Percentiles rank a stretch among this genome's conserved stretches.
These are phyloP conservation scores for Lonicera japonica DNA, from an alignment of 129 eudicot species.

Conservation along the genomic window DNA sequence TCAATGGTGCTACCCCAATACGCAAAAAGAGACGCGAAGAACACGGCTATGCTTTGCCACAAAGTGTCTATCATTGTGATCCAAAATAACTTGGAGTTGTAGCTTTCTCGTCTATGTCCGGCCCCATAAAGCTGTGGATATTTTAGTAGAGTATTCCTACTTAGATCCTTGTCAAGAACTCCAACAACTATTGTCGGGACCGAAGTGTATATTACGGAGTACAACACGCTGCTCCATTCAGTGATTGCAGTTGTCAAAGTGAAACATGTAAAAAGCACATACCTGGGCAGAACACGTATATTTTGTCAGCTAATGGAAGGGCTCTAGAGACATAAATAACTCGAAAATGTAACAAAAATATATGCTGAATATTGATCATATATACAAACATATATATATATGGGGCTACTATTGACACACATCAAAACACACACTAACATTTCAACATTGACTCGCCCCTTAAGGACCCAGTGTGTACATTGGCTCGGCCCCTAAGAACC, in stretches of 20 bases:
- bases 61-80: slow-evolving; percentile 68
- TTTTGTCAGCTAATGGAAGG: slow-evolving; percentile 6
- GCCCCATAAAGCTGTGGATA: slow-evolving; percentile 85
- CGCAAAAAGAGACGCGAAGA: slow-evolving; percentile 60
- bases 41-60: slow-evolving; percentile 89
- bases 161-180: slow-evolving; percentile 83
- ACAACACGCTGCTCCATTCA: slow-evolving; percentile 94
- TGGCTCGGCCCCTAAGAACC: too few relatives aligned
- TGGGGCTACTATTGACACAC: too few relatives aligned
- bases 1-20: slow-evolving; percentile 71
- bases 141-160: slow-evolving; percentile 56
- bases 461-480: too few relatives aligned
- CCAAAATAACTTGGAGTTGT: slow-evolving; percentile 72
- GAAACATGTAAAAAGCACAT: slow-evolving; percentile 62
- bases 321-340: too few relatives aligned
- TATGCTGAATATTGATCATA: neutral
- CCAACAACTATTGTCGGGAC: slow-evolving; percentile 82
- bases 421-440: too few relatives aligned
- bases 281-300: slow-evolving; percentile 43
- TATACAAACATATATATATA: too few relatives aligned
- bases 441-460: too few relatives aligned
- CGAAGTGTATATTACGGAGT: slow-evolving; percentile 78
- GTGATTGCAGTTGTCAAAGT: slow-evolving; percentile 84
- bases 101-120: slow-evolving; percentile 86
- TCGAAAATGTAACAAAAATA: neutral